Conservation (phyloP, 192 early-diverging fungal genomes). For the Umbelopsis vinacea region DNA sequence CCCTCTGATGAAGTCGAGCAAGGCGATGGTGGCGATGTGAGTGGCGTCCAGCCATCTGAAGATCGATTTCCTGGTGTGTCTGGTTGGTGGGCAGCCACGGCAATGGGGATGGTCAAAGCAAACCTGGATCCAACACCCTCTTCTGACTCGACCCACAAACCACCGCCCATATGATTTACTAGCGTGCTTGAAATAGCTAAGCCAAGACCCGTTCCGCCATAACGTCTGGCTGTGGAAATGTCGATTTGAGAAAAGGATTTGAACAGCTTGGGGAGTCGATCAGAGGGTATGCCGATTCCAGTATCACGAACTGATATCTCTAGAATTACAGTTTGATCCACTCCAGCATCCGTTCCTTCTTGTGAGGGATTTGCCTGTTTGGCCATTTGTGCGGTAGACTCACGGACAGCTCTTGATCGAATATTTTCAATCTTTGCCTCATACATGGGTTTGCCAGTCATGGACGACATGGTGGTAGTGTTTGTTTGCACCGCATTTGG, state of each 20-base stretch:
- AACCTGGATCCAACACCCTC: slow-evolving; percentile 60
- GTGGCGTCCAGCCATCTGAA: slow-evolving; percentile 19
- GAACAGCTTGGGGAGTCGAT: slow-evolving; percentile 60
- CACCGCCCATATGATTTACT: slow-evolving; percentile 68
- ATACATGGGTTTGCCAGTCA: slow-evolving; percentile 39
- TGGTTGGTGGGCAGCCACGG: slow-evolving; percentile 22
- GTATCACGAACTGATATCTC: slow-evolving; percentile 59
- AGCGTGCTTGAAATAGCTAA: slow-evolving; percentile 69
- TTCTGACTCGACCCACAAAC: slow-evolving; percentile 59
- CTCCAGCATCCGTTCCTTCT: slow-evolving; percentile 13
- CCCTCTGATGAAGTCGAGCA: slow-evolving; percentile 37
- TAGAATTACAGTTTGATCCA: slow-evolving; percentile 29
- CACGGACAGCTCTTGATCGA: slow-evolving; percentile 30
- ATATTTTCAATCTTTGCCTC: slow-evolving; percentile 43
- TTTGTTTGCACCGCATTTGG: slow-evolving; percentile 30
- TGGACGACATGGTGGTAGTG: not conserved
- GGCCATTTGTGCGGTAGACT: slow-evolving; percentile 2
- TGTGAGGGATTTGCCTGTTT: slow-evolving; percentile 21
- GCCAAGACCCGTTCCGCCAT: slow-evolving; percentile 68
- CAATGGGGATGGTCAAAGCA: slow-evolving; percentile 49
- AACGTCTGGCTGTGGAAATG: slow-evolving; percentile 57
- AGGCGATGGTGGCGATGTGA: slow-evolving; percentile 37
- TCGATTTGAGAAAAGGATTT: slow-evolving; percentile 70
- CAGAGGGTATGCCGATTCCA: slow-evolving; percentile 65
- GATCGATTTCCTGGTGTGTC: slow-evolving; percentile 11